A percentile compares a stretch with the other conserved stretches of the same genome.
phyloP scores from a whole-genome alignment of 2,329 filamentous ascomycete species.

The Geoglossum cookeanum region DNA sequence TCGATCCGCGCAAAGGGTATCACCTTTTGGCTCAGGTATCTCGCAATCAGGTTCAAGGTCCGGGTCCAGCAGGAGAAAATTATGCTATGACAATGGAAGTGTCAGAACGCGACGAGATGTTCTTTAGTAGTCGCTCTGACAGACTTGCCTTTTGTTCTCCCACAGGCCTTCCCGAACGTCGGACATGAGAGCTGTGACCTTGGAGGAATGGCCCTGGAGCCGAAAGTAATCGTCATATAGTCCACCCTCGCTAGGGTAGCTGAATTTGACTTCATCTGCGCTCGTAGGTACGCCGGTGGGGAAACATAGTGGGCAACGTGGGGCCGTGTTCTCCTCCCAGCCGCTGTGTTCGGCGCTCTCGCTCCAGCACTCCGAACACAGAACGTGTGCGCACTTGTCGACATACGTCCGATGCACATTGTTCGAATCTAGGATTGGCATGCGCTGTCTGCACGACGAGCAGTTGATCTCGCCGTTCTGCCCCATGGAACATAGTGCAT shows the following conservation, averaged over 20 bases:
- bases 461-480: conserved; percentile 16
- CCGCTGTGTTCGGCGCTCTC: neutral
- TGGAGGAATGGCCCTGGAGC: neutral
- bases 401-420: neutral
- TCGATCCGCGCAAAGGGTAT: conserved; percentile 14
- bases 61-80: conserved; percentile 15
- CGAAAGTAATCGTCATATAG: neutral
- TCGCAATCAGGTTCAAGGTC: conserved; percentile 16
- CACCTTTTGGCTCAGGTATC: conserved; percentile 5
- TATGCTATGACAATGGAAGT: conserved; percentile 10
- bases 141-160: conserved; percentile 11
- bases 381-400: neutral
- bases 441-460: conserved; percentile 15
- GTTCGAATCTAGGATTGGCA: conserved; percentile 10
- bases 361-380: neutral
- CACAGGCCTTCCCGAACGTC: neutral
- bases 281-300: neutral
- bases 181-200: neutral
- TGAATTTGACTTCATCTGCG: neutral
- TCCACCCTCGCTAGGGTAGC: neutral
- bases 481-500: conserved; percentile 14
- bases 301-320: neutral
- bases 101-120: neutral
- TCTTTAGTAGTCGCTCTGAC: neutral
- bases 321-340: no score